Base-by-base conservation (phyloP, 75 land plant genomes). In the Adiantum capillusveneris region DNA sequence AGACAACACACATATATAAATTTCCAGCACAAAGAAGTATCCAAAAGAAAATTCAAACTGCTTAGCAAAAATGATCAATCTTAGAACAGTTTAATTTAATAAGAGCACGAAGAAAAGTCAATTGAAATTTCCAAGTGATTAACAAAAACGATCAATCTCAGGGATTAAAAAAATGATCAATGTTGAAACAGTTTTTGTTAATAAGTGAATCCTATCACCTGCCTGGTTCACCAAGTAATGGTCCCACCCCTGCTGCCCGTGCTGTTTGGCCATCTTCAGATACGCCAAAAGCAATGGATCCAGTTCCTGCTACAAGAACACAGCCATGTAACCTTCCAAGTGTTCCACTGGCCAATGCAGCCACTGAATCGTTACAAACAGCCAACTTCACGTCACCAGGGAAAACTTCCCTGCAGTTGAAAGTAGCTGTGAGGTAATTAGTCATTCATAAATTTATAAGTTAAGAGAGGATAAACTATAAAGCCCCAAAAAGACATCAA, bases 291-390 rank as follows among this genome's bases (percentile, higher is more conserved):
- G 90, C 81, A 59, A 93, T 93, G 18, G 79, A 67, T 25, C 96
- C 96, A 16, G 98, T 93, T 28, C 98, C 96, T 29, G 89, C 90
- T 46, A 93, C 78, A 43, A 93, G 52, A 49, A 93, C 96, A 70
- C 98, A 93, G 12, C 98, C 96, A 75, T 81, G 80, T 25, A 85
- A 81, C 65, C 72, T 81, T 62, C 96, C 98, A 75, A 71, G 66
- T 26, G 90, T 93, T 27, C 98, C 96, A 79, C 96, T 93, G 9
- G 90, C 96, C 34, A 93, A 61, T 49, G 98, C 96, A 46, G 98
- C 98, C 17, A 93, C 85, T 44, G 96, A 84, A 75, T 93, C 96
- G 71, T 93, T 93, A 37, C 83, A 72, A 17, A 88, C 90, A 68
- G 65, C 76, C 0, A 88, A 26, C 63, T 74, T 73, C 24, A 83